These are phyloP conservation scores for Arbutus unedo DNA, from an alignment of 148 eudicot species.

Conservation along the genomic window DNA sequence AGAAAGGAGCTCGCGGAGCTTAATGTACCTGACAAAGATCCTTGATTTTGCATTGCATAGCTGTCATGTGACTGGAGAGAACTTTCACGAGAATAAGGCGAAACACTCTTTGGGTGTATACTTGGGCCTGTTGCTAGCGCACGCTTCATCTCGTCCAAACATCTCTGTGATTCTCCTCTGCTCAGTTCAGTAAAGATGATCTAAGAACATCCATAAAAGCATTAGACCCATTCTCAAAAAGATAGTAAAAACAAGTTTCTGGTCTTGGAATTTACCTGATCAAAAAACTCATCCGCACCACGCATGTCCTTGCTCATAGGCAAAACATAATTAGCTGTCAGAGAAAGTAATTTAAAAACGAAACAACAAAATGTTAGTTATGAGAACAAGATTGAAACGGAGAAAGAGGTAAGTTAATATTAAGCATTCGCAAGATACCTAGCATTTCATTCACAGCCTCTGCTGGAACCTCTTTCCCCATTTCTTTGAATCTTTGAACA, in stretches of 20 bases:
- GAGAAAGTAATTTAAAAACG: not conserved
- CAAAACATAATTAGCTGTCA: conserved; percentile 57
- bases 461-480: conserved; percentile 63
- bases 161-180: conserved; percentile 39
- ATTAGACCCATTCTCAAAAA: conserved; percentile 9
- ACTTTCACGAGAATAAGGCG: conserved; percentile 31
- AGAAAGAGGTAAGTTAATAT: not conserved
- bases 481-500: conserved; percentile 48
- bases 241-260: not conserved
- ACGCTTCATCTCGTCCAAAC: conserved; percentile 49
- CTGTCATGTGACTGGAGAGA: conserved; percentile 19
- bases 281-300: conserved; percentile 57
- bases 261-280: conserved; percentile 36
- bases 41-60: conserved; percentile 17
- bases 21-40: conserved; percentile 18
- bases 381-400: not conserved
- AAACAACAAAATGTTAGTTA: not conserved
- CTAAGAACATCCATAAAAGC: conserved; percentile 22
- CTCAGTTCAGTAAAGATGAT: conserved; percentile 45
- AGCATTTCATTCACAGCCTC: conserved; percentile 57
- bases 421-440: conserved; percentile 30
- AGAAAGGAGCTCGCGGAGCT: not conserved
- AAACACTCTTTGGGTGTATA: conserved; percentile 4
- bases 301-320: conserved; percentile 66
- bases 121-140: conserved; percentile 11